These are phyloP conservation scores for Mortierella sp. DNA, from an alignment of 371 early-diverging fungal species.

Conservation along the genomic window DNA sequence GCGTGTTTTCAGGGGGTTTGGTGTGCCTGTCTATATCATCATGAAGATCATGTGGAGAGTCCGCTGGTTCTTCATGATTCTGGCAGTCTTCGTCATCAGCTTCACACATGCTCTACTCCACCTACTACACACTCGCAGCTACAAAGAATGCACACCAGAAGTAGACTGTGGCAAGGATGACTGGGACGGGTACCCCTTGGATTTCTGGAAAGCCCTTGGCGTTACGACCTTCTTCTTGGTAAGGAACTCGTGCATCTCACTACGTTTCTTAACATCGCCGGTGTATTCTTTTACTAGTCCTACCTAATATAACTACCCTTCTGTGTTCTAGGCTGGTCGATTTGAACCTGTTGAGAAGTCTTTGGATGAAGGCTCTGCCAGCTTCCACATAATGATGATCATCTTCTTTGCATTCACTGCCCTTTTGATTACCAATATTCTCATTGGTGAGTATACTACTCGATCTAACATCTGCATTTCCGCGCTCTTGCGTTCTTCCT, in stretches of 20 bases:
- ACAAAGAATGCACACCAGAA: neutral
- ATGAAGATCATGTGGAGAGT: conserved; percentile 38
- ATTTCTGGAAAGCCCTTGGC: conserved; percentile 13
- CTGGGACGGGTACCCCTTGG: conserved; percentile 12
- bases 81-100: conserved; percentile 29
- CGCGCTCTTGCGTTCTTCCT: too few species aligned
- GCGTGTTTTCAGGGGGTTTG: conserved; percentile 39
- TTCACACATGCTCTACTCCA: conserved; percentile 49
- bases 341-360: conserved; percentile 20
- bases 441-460: conserved; percentile 38
- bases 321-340: conserved; percentile 45
- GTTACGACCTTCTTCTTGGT: conserved; percentile 46
- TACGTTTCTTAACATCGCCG: too few species aligned
- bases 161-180: neutral
- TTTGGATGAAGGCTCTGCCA: neutral
- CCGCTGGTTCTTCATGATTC: conserved; percentile 46
- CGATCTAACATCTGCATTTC: too few species aligned
- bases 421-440: conserved; percentile 37
- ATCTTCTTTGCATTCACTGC: conserved; percentile 43
- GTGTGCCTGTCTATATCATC: conserved; percentile 49
- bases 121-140: conserved; percentile 22
- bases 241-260: conserved; percentile 6
- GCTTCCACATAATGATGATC: conserved; percentile 48
- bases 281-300: too few species aligned
- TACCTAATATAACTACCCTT: too few species aligned